Evolutionary conservation across 139 green algal species (phyloP).

Genomic region (Chlamydomonas eustigma): DNA sequence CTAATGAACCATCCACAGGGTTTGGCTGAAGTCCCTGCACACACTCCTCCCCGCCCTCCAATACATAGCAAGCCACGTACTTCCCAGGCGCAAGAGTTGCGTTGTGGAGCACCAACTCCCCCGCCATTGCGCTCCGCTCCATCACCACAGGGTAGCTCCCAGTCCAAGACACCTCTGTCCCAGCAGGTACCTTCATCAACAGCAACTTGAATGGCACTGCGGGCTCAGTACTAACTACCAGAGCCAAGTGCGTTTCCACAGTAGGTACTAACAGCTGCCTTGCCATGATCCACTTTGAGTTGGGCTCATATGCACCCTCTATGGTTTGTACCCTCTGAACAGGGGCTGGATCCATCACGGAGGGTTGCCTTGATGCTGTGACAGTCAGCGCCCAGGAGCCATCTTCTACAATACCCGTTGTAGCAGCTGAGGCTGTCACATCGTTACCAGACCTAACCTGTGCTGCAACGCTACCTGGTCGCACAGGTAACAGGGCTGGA

Average conservation of each 20-base stretch:
- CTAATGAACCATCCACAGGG: conserved; percentile 9
- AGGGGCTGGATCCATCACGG: conserved; percentile 5
- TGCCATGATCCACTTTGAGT: conserved; percentile 28
- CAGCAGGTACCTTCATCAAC: conserved; percentile 21
- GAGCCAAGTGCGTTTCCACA: conserved; percentile 12
- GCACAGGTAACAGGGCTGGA: background rate
- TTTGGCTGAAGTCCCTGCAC: conserved; percentile 33
- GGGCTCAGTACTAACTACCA: conserved; percentile 12
- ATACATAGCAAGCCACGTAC: conserved; percentile 36
- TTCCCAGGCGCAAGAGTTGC: conserved; percentile 34
- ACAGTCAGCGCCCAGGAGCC: conserved; percentile 27
- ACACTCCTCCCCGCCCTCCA: conserved; percentile 15
- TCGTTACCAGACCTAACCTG: background rate
- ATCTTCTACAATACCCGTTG: conserved; percentile 17
- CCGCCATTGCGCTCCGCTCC: background rate
- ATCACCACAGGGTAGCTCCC: conserved; percentile 22
- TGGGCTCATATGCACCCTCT: conserved; percentile 40
- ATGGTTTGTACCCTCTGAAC: conserved; percentile 17
- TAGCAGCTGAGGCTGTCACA: no score
- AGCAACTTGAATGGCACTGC: conserved; percentile 20
- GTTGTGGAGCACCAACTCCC: conserved; percentile 18
- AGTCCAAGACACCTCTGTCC: conserved; percentile 25
- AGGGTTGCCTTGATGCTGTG: conserved; percentile 17
- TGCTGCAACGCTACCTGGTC: background rate
- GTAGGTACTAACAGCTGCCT: conserved; percentile 32